Base-by-base conservation (phyloP, 2,329 filamentous ascomycete species). In the Pezicula rhizophila region DNA sequence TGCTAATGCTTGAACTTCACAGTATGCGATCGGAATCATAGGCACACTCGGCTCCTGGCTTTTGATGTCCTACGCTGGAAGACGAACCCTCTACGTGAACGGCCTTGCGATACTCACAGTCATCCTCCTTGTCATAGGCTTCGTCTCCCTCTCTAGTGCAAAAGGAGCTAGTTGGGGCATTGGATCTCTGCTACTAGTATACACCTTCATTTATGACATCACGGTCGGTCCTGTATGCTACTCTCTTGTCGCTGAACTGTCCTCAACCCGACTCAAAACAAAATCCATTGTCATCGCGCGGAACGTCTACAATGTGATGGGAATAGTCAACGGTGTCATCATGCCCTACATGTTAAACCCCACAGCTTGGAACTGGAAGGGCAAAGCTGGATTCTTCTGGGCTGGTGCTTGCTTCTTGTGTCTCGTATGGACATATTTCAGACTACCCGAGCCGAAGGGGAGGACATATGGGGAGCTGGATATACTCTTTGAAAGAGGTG, bases 261-360 rank as follows among this genome's bases (percentile, higher is more conserved):
- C 88, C 0, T 89, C 88, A 0, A 81, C 87, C 15, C 79, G 89
- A 1, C 75, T 95, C 33, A 86, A 90, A 63, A 89, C 93, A 71
- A 95, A 95, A 74, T 95, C 89, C 1, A 85, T 95, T 26, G 89
- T 92, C 1, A 77, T 95, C 4, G 89, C 87, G 1, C 84, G 89
- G 48, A 86, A 87, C 57, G 70, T 89, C 34, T 46, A 43, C 50
- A 80, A 77, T 73, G 91, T 92, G 60, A 70, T 95, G 42, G 85
- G 79, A 54, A 95, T 95, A 57, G 70, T 95, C 59, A 87, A 84
- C 62, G 84, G 81, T 46, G 83, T 95, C 5, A 68, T 95, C 38
- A 92, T 88, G 0, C 90, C 90, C 0, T 93, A 93, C 68, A 95
- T 95, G 89, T 76, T 95, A 41, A 95, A 95, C 68, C 89, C 89